Evolutionary conservation across 163 green algal genomes (phyloP), one percentile per base, ranked within the genome.

Genomic region (Chlorella variabilis): DNA sequence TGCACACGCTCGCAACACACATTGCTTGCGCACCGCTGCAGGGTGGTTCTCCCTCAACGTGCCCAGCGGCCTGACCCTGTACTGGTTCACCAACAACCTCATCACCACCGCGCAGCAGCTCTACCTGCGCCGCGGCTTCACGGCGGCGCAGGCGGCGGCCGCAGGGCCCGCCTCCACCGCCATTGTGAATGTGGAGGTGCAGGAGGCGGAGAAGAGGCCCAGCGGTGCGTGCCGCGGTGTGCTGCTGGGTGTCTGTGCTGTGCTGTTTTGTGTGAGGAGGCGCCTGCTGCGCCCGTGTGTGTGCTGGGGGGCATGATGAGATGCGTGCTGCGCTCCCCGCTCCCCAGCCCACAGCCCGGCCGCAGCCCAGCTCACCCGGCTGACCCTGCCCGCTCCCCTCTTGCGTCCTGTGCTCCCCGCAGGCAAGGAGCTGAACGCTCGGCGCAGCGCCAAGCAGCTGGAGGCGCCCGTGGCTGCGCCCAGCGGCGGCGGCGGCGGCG

Each of bases 71-170:
- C 87, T 99, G 9, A 98, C 93, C 2, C 90, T 99, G 17, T 99
- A 99, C 91, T 99, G 96, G 95, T 97, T 99, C 77, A 92, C 94
- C 38, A 99, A 99, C 92, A 98, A 98, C 88, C 80, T 98, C 27
- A 86, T 99, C 42, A 95, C 85, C 68, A 98, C 96, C n/a, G 94
- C 87, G 33, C 95, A 98, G 86, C 93, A 80, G 74, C 39, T 80
- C 20, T 87, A 87, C 70, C 77, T 87, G 76, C 81, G 83, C 66
- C 66, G 38, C 31, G 70, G 49, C 21, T 87, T 88, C 65, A 39
- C 45, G 48, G 38, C 51, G 7, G 27, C 65, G 38, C 38, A 81
- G 38, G 31, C 34, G 9, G 58, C 36, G 8, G 75, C 45, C 18
- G 76, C 58, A 21, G 54, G 29, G 15, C 27, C n/a, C 41, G 42